Evolutionary conservation across 2,329 filamentous ascomycete genomes (phyloP), one percentile per base, ranked within the genome.

Genomic region (Chrysosporium keratinophilum): DNA sequence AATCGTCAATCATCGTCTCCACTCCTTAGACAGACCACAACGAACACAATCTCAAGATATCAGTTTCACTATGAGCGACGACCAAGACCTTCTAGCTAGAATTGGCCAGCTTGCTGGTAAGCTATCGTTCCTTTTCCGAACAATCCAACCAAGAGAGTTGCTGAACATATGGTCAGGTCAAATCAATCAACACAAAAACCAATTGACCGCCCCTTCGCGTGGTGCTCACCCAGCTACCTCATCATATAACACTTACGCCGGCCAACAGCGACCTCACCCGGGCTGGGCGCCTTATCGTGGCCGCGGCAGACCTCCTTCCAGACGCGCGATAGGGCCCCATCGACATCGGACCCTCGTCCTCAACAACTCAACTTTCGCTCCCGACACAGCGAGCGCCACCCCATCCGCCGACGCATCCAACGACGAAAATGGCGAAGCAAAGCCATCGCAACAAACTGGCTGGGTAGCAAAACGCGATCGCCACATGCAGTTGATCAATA

Each of bases 401-500:
- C 57, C 65, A 9, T 63, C 67, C 7, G 58, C 63, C 28, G 63
- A 59, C 0, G 56, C 60, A 43, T 51, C 54, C 11, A 65, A 61
- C 39, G 66, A 66, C 19, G 64, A 65, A 47, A 61, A 62, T 15
- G 58, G 59, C 40, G 65, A 70, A 23, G 46, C 53, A 34, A 62
- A 63, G 41, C 59, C 64, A n/a, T 35, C 59, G 37, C 62, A 64
- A 41, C 60, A 63, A 44, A 68, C 67, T 54, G 70, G 80, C 2
- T 91, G 85, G 81, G 79, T 93, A 41, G 79, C 82, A 5, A 86
- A 83, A 65, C 84, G 76, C 48, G 86, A 87, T 66, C 84, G 85
- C 48, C 86, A 90, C 65, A 79, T 87, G 65, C 87, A 94, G 67
- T 74, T 94, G 40, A 93, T 94, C 69, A 94, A 91, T 65, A 80